These are phyloP conservation scores for Schwanniomyces yamadae DNA, from an alignment of 805 yeast species.

Conservation along the genomic window DNA sequence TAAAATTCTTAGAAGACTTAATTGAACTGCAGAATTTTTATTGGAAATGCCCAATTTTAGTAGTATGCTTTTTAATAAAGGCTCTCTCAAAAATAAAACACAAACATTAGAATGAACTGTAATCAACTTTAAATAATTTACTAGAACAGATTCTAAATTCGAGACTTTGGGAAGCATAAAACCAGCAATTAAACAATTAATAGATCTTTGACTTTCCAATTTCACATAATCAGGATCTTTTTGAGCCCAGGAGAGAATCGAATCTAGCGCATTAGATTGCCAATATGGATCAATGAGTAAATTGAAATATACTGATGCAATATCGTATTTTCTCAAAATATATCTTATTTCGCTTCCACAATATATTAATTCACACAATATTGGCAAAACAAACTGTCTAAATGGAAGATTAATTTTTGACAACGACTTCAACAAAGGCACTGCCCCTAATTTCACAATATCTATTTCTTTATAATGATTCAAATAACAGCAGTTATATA, in stretches of 20 bases:
- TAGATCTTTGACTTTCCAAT: conserved; percentile 24
- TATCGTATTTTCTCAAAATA: conserved; percentile 35
- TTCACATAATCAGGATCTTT: conserved; percentile 23
- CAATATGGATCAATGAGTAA: conserved; percentile 53
- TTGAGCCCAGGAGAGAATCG: conserved; percentile 42
- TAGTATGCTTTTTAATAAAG: conserved; percentile 29
- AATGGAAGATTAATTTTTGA: conserved; percentile 42
- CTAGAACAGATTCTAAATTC: conserved; percentile 44
- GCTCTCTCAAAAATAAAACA: conserved; percentile 22
- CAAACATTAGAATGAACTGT: conserved; percentile 19
- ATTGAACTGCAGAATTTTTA: conserved; percentile 38
- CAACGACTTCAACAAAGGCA: conserved; percentile 44
- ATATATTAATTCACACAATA: conserved; percentile 52
- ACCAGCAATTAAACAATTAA: conserved; percentile 36
- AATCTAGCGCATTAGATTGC: conserved; percentile 56
- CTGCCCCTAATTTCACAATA: conserved; percentile 45
- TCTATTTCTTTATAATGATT: conserved; percentile 45
- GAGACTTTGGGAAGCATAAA: conserved; percentile 39
- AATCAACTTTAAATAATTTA: conserved; percentile 37
- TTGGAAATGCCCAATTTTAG: conserved; percentile 24
- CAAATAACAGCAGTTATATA: conserved; percentile 53
- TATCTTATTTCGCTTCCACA: conserved; percentile 40
- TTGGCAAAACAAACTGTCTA: conserved; percentile 52
- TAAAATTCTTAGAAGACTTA: conserved; percentile 32
- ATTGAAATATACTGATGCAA: conserved; percentile 37